A percentile compares a stretch with the other conserved stretches of the same genome.
phyloP scores from a whole-genome alignment of 148 eudicot genomes.

The Pharnaceum exiguum region DNA sequence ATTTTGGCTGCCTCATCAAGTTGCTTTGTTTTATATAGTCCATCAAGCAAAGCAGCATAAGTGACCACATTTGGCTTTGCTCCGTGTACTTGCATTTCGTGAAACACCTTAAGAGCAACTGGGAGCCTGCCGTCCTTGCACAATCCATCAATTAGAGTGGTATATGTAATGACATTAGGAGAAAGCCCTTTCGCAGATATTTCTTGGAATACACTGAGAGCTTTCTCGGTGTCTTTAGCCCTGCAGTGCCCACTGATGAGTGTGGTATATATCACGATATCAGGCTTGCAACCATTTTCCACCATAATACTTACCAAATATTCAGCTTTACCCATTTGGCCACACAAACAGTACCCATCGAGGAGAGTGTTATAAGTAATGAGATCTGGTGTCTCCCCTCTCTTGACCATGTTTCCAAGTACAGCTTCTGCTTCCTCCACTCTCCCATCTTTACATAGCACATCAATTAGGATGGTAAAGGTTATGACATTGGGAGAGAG shows the following conservation, averaged over 20 bases:
- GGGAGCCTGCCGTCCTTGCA: slow-evolving; percentile 21
- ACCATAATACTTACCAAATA: slow-evolving; percentile 1
- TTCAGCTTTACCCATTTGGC: slow-evolving; percentile 6
- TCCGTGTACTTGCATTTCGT: slow-evolving; percentile 1
- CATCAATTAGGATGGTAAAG: slow-evolving; percentile 26
- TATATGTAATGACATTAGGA: neutral
- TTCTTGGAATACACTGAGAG: neutral
- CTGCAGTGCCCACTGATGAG: slow-evolving; percentile 18
- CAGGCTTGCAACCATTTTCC: neutral
- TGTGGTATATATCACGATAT: slow-evolving; percentile 7
- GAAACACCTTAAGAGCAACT: slow-evolving; percentile 8
- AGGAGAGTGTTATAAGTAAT: slow-evolving; percentile 7
- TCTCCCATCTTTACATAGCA: slow-evolving; percentile 19
- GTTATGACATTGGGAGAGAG: slow-evolving; percentile 18
- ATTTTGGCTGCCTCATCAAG: slow-evolving; percentile 16
- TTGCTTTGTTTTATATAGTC: slow-evolving; percentile 21
- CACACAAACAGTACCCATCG: slow-evolving; percentile 1
- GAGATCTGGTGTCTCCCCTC: slow-evolving; percentile 13
- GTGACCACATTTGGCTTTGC: slow-evolving; percentile 13
- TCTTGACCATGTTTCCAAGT: slow-evolving; percentile 8
- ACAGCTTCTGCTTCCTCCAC: slow-evolving; percentile 16
- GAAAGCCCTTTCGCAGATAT: slow-evolving; percentile 3
- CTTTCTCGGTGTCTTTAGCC: slow-evolving; percentile 1
- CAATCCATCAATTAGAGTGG: slow-evolving; percentile 17
- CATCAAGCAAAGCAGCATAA: slow-evolving; percentile 12